Conservation (phyloP, 805 yeast species). For the Saccharomyces eubayanus region DNA sequence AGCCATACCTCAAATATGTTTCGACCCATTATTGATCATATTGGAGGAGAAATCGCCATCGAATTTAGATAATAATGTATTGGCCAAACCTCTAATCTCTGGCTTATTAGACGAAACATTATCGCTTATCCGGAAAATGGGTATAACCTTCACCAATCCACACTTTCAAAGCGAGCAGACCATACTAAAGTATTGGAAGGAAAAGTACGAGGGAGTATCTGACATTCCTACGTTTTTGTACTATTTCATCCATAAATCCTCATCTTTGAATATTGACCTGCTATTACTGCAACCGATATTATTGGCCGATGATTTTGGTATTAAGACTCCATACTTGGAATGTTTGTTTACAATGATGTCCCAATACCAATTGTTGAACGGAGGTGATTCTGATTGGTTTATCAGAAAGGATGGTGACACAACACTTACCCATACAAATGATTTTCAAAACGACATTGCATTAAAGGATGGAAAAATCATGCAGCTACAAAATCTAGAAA, state of each 20-base stretch:
- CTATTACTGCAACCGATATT: constrained; percentile 76
- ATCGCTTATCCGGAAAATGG: constrained; percentile 64
- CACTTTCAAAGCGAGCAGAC: constrained; percentile 51
- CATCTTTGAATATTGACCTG: constrained; percentile 52
- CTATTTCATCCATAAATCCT: constrained; percentile 47
- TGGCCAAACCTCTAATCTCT: constrained; percentile 72
- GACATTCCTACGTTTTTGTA: constrained; percentile 54
- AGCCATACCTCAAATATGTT: constrained; percentile 67
- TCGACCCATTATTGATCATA: constrained; percentile 63
- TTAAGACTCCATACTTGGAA: constrained; percentile 84
- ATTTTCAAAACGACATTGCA: background rate
- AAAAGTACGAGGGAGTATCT: constrained; percentile 30
- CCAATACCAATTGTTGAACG: constrained; percentile 46
- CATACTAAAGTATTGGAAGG: constrained; percentile 44
- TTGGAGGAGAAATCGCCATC: constrained; percentile 62
- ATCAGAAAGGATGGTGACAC: constrained; percentile 42
- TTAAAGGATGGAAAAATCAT: background rate
- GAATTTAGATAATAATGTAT: constrained; percentile 48
- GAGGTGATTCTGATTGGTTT: constrained; percentile 30
- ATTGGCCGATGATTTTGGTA: constrained; percentile 74
- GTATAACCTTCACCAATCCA: constrained; percentile 58
- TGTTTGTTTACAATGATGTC: constrained; percentile 70
- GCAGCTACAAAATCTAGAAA: background rate
- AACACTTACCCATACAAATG: background rate
- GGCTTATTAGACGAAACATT: constrained; percentile 69